Evolutionary conservation across 352 stramenopile genomes (phyloP), one percentile per base, ranked within the genome.

Genomic region (Phytopythium chamaehyphon): DNA sequence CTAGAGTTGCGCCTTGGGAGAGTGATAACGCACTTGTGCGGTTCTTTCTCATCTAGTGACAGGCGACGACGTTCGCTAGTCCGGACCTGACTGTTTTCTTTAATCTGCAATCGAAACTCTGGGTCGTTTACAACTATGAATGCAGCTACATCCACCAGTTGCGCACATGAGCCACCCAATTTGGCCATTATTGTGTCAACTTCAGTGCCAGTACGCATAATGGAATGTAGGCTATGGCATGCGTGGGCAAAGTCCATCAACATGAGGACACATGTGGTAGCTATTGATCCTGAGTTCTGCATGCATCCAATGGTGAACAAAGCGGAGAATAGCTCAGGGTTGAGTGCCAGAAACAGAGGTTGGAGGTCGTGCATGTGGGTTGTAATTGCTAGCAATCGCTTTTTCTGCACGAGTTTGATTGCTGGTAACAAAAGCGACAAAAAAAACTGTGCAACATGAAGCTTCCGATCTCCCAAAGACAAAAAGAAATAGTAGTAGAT

Each of bases 261-360:
- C 19, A 44, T 45, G 19, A 53, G 31, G 6, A 40, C 33, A 15
- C 35, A 33, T 2, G 47, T 53, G 9, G 47, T 44, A 15, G 19
- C 22, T 6, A 37, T 53, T 4, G 47, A 53, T 2, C 47, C 47
- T 1, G 47, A 26, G 14, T 42, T 53, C 47, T 53, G 47, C 35
- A 53, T 40, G 21, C 47, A 53, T 3, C 21, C 24, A 12, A 42
- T n/a, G 33, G 35, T 40, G 21, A 38, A 47, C 18, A 59, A 47
- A 33, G 37, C 44, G 33, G 47, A 44, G 28, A 54, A 51, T 19
- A 60, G 44, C 16, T 50, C 40, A 3, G 21, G 10, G 40, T 46
- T 62, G 36, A 47, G 11, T 24, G 42, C 42, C 22, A 47, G 57
- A 49, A 43, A 40, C 31, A 48, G 40, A 22, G 55, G 33, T 15